Base-by-base conservation (phyloP, 2,329 filamentous ascomycete species). In the Graphilbum ipis-grandicollis region DNA sequence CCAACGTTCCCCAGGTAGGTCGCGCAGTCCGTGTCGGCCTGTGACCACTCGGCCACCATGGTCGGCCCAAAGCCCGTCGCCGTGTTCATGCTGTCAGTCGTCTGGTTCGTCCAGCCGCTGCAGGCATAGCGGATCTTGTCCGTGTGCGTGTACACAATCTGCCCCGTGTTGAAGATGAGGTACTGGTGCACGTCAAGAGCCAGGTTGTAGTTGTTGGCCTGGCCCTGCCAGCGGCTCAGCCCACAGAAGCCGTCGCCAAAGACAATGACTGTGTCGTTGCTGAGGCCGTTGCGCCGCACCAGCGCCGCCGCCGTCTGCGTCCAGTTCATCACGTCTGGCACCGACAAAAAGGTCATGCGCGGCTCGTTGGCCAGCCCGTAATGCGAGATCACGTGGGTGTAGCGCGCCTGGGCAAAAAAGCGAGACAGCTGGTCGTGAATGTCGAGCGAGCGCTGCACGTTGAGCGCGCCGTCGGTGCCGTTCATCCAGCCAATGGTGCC, bases 101-200 rank as follows among this genome's bases (percentile, higher is more conserved):
- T 71, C 63, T 96, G 85, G 47, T 76, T 54, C 4, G 81, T 79
- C 90, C 90, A 98, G 37, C 75, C 84, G 15, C 68, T 62, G 60
- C 90, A 98, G 4, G 88, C 84, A 52, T 93, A 92, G 41, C 79
- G 65, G 39, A 96, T 68, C 59, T 94, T 94, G 46, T 77, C 68
- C 38, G 76, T 67, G 60, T 96, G 90, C 39, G 77, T 77, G 50
- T 79, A 77, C 34, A 73, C 70, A 50, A 98, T 79, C 56, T 93
- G 83, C 45, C 79, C 75, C 29, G 73, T 72, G 65, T 98, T 94
- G 68, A 98, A 98, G 56, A 94, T 94, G 50, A 93, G 83, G 56
- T 98, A 98, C 56, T 96, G 88, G 58, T 98, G 90, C 28, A 92
- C 90, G 57, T 98, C 90, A n/a, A 98, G 72, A 15, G 93, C 71